Conservation (phyloP, 148 eudicot genomes). For the Dianthus caryophyllus region DNA sequence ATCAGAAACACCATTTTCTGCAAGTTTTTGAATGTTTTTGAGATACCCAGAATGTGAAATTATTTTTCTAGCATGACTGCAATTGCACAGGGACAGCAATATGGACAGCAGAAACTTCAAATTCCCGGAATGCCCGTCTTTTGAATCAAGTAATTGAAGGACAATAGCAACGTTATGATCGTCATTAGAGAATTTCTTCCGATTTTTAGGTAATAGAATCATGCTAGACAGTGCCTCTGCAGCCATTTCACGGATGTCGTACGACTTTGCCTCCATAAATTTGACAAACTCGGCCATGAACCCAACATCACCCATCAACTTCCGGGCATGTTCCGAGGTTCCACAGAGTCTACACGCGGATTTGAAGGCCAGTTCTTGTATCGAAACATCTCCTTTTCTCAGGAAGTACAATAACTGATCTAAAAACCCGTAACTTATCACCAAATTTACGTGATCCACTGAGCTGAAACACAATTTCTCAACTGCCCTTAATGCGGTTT, state of each 20-base stretch:
- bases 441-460: conserved; percentile 26
- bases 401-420: conserved; percentile 56
- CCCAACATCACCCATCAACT: conserved; percentile 76
- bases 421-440: conserved; percentile 54
- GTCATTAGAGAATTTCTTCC: conserved; percentile 63
- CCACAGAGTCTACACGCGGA: conserved; percentile 56
- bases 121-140: conserved; percentile 47
- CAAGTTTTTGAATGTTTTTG: conserved; percentile 68
- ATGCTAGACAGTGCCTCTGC: conserved; percentile 55
- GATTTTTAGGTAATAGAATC: conserved; percentile 57
- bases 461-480: conserved; percentile 48
- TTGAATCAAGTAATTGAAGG: conserved; percentile 58
- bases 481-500: conserved; percentile 50
- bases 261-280: conserved; percentile 64
- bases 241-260: conserved; percentile 69
- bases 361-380: conserved; percentile 73
- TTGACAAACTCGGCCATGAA: conserved; percentile 73
- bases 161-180: conserved; percentile 53
- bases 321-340: conserved; percentile 66
- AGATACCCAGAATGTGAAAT: conserved; percentile 60
- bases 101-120: conserved; percentile 61
- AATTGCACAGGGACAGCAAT: conserved; percentile 49
- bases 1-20: conserved; percentile 63
- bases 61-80: conserved; percentile 53
- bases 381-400: conserved; percentile 52